Base-by-base conservation (phyloP, 345 rosid species). In the Gossypium raimondii region DNA sequence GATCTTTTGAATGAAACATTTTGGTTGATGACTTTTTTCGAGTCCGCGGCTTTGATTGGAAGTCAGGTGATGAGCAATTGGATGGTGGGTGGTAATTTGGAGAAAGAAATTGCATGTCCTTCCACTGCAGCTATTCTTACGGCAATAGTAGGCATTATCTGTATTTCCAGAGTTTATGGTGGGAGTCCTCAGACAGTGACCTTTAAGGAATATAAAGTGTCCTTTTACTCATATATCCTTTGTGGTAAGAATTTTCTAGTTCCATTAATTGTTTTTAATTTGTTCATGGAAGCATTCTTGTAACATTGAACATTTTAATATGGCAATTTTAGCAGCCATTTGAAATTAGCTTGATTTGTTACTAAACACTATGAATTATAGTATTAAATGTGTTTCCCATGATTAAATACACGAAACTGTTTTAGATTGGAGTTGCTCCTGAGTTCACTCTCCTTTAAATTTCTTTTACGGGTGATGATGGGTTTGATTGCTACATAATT, bases 21-120 rank as follows among this genome's bases (percentile, higher is more conserved):
- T 75, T 91, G 98, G 99, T 78, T 91, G 66, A 93, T 95, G 98
- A 88, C 86, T 57, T 89, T 91, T 72, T 82, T 91, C 9, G 98
- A 93, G 84, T 89, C 97, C 14, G 93, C 83, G 50, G 81, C 92
- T 60, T 86, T 88, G 41, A 82, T 91, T 67, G 92, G 91, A 81
- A 86, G 92, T 81, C 98, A 93, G 84, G 85, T 85, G 73, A 87
- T 93, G 57, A 80, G 86, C 9, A 95, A 93, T 83, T 90, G 91
- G 97, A 67, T 89, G 73, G 82, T 83, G 43, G 89, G 73, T 76
- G 73, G 64, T 52, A 64, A 82, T 77, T 77, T 82, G 73, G 78
- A 82, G 76, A 80, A 81, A 41, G 87, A 88, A 74, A 59, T 88
- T 18, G 77, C 79, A 55, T 78, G 87, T 77, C 82, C 91, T 80